These are phyloP conservation scores for Geotrichum cucujoidarum DNA, from an alignment of 1,139 yeast species.

Conservation along the genomic window DNA sequence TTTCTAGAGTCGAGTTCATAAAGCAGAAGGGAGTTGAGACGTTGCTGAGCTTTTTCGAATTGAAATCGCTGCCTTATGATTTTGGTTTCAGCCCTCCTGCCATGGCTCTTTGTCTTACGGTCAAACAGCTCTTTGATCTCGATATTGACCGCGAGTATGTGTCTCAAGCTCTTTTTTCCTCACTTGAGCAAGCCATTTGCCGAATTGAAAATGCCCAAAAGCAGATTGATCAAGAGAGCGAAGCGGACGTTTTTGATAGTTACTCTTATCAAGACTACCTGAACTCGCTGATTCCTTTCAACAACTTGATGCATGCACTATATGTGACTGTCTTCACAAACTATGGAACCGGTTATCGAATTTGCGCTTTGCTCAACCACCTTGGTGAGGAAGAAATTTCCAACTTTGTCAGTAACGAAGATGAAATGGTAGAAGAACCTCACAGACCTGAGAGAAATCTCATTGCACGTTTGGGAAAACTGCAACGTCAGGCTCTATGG, in stretches of 20 bases:
- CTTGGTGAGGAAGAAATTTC: conserved; percentile 19
- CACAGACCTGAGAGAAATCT: conserved; percentile 10
- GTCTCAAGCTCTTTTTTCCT: conserved; percentile 21
- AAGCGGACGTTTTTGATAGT: conserved; percentile 14
- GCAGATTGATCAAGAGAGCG: conserved; percentile 12
- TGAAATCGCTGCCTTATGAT: conserved; percentile 36
- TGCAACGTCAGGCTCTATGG: conserved; percentile 31
- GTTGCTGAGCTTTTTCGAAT: conserved; percentile 29
- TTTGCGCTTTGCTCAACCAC: conserved; percentile 27
- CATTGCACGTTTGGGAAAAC: conserved; percentile 23
- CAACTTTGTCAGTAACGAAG: background rate
- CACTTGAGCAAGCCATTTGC: conserved; percentile 7
- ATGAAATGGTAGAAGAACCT: background rate
- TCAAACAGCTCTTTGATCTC: conserved; percentile 31
- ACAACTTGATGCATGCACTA: conserved; percentile 27
- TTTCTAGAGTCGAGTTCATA: conserved; percentile 34
- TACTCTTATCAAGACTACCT: conserved; percentile 20
- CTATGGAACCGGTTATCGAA: conserved; percentile 33
- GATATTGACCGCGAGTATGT: conserved; percentile 30
- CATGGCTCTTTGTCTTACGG: conserved; percentile 27
- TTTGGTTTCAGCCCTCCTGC: conserved; percentile 34
- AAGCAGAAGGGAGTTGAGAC: conserved; percentile 31
- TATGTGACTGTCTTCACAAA: conserved; percentile 31
- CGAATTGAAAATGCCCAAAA: conserved; percentile 12
- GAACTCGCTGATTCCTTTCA: conserved; percentile 23